Base-by-base conservation (phyloP, 805 yeast species). In the Metschnikowia hibisci region DNA sequence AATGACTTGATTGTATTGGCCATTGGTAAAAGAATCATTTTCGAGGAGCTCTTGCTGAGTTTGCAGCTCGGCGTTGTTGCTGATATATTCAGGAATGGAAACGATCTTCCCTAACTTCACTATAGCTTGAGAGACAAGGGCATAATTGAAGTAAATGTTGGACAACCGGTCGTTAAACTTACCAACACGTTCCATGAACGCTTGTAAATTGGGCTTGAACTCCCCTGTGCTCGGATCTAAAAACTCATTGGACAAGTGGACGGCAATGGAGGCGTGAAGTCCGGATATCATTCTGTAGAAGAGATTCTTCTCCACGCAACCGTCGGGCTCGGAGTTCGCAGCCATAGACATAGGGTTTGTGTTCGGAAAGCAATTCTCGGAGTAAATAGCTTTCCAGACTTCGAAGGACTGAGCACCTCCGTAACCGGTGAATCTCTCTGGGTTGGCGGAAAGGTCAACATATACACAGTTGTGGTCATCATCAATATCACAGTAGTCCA, bases 351-450 rank as follows among this genome's bases (percentile, higher is more conserved):
- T 61, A 12, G 69, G 71, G 42, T 57, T 63, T 6, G 71, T 64
- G 52, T 68, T 72, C 6, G 81, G 80, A 66, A 90, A 90, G 61
- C 96, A 89, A 68, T 90, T 90, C 55, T 93, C 96, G 33, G 80
- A 82, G 63, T 93, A 93, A 23, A 93, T 89, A 51, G 95, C 87
- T 32, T 80, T 73, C 99, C 99, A 93, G 36, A 93, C 87, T 59
- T 84, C 88, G 52, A 83, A 80, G 16, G 96, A 87, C 57, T 93
- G 96, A 39, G 82, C 80, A 25, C 99, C 99, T 26, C 89, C 85
- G 58, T 93, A 93, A 0, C 99, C 99, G 0, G 99, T 95, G 67
- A 87, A 93, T 56, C 98, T 74, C 64, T 93, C 99, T 0, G 96
- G 96, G 58, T 95, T 95, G 42, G 85, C 87, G 15, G 83, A 72